Percentiles rank a stretch among this genome's conserved stretches.
phyloP scores from a whole-genome alignment of 495 filamentous ascomycete species.

The Neurospora sp. region DNA sequence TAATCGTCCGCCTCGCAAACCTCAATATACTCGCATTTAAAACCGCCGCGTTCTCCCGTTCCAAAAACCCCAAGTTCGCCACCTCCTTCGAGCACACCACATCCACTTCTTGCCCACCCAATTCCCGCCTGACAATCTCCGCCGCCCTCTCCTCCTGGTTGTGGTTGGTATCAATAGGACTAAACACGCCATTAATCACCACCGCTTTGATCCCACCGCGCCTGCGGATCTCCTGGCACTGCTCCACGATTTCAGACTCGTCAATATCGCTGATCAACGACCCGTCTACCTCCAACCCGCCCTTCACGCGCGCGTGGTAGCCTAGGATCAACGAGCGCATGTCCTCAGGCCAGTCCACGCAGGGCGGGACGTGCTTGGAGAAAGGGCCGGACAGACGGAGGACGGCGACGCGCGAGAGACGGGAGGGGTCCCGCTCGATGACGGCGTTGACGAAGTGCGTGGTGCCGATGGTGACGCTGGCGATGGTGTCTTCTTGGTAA shows the following conservation, averaged over 20 bases:
- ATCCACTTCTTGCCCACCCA: conserved; percentile 28
- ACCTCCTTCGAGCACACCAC: conserved; percentile 41
- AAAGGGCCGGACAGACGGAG: conserved; percentile 45
- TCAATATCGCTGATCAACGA: conserved; percentile 35
- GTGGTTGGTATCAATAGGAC: conserved; percentile 42
- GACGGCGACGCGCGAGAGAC: conserved; percentile 44
- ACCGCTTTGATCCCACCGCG: conserved; percentile 35
- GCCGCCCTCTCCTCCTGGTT: conserved; percentile 39
- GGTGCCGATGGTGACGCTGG: conserved; percentile 51
- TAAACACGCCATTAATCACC: conserved; percentile 50
- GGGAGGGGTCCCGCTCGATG: conserved; percentile 42
- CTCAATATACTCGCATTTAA: conserved; percentile 44
- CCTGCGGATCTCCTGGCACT: conserved; percentile 32
- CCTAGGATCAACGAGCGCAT: conserved; percentile 37
- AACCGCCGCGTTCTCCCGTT: conserved; percentile 48
- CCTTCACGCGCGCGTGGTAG: conserved; percentile 33
- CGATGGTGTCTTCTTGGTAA: conserved; percentile 25
- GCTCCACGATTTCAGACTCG: conserved; percentile 31
- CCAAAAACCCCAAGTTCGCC: conserved; percentile 41
- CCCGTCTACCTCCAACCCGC: conserved; percentile 43
- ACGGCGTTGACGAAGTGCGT: conserved; percentile 58
- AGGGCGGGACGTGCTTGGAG: conserved; percentile 45
- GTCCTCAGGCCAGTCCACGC: conserved; percentile 37
- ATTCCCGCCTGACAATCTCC: conserved; percentile 23
- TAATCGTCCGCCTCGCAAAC: conserved; percentile 41